Base-by-base conservation (phyloP, 2,329 filamentous ascomycete genomes). In the Fusarium nygamai region DNA sequence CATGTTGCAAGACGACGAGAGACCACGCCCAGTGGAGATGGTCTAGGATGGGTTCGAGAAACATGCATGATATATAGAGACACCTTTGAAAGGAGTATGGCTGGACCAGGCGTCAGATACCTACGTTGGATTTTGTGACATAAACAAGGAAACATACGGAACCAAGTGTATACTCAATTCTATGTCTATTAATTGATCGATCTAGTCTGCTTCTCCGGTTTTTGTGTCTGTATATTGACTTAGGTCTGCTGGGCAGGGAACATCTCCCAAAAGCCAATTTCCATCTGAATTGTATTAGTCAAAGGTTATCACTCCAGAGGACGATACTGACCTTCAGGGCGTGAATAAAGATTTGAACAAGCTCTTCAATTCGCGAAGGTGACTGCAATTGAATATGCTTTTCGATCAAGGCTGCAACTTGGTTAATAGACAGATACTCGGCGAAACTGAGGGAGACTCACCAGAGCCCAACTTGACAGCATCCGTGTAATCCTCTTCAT, bases 281-380 rank as follows among this genome's bases (percentile, higher is more conserved):
- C 86, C 85, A 88, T 87, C 86, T 88, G 36, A 8, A 12, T 33
- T 20, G 8, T 59, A 29, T 71, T 38, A 73, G 58, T 31, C 54
- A 53, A 36, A 16, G 14, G 11, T 17, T 9, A 8, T 19, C 24
- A 8, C 5, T 5, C 4, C 11, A 31, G 47, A 17, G 7, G 10
- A 16, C 8, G 4, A 16, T 14, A 5, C 27, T 46, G 88, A 94
- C 93, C 86, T 92, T 93, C 22, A 94, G 97, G n/a, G 93, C 94
- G 76, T 95, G 92, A 53, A 95, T 90, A 79, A 98, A 98, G 58
- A 98, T 94, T 73, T 89, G 87, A 51, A 96, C 90, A 57, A 98
- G 84, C 80, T 97, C 93, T 76, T 98, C 94, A 66, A 98, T 89
- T 48, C 94, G 87, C 43, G 86, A 86, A 0, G 92, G 91, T 5